Evolutionary conservation across 2,329 filamentous ascomycete species (phyloP), one percentile per base, ranked within the genome.

Genomic region (Clonostachys solani): DNA sequence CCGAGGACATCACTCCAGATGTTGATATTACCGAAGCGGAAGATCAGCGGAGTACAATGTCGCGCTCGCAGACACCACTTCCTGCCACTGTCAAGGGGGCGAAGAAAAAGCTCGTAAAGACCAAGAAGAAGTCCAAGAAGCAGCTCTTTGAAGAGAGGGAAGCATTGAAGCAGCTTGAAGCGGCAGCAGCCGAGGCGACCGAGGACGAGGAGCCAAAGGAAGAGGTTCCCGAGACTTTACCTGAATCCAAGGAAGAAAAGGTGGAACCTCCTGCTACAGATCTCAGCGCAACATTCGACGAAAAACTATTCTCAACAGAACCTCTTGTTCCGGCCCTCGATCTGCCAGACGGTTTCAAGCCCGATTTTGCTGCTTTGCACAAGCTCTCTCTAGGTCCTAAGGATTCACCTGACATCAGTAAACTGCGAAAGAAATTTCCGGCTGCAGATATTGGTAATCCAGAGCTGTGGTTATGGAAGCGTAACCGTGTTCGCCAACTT

Each of bases 101-200:
- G 62, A 81, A 80, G 64, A 85, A 83, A 64, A 73, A 74, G 37
- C 33, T 69, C 13, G 18, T 23, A 41, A 86, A 85, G 60, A 54
- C 77, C 5, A 89, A 89, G 72, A 89, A 81, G 71, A 90, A 88
- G 65, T 80, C 85, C 0, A 92, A 91, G 74, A 91, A 89, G 63
- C 84, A 91, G 59, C 63, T 88, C 4, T 78, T 86, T 42, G 83
- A 87, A 59, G 84, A 89, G 60, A 75, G 78, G 17, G 79, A 85
- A 56, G 78, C 78, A 12, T 66, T 81, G 47, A 82, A 82, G 53
- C 71, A 73, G 49, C 72, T 79, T 48, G 75, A 81, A 49, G 74
- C 78, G 50, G 69, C 54, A 67, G 59, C 52, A 33, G 54, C 47
- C n/a, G 58, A 48, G 3, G 47, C 54, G 38, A n/a, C 15, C 6